phyloP scores from a whole-genome alignment of 2,329 filamentous ascomycete species.

The Colletotrichum scovillei region DNA sequence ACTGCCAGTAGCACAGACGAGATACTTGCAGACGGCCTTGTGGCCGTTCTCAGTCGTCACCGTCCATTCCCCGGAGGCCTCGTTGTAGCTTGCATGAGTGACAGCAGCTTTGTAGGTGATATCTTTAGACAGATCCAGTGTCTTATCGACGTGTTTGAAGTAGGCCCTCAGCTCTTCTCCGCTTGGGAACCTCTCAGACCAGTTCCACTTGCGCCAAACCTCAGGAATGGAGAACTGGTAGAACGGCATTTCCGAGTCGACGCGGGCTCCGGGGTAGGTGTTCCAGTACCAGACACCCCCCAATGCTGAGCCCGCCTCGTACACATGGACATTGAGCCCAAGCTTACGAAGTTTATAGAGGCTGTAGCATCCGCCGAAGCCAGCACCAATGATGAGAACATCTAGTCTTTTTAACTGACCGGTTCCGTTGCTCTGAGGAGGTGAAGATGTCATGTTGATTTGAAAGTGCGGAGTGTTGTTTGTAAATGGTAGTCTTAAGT shows the following conservation, averaged over 20 bases:
- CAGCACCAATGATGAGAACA: too few species aligned
- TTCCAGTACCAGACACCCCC: too few species aligned
- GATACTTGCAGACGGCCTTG: constrained; percentile 50
- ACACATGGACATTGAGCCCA: too few species aligned
- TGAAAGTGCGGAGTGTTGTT: too few species aligned
- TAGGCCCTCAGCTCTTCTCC: constrained; percentile 55
- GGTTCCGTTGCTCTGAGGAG: too few species aligned
- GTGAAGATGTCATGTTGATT: too few species aligned
- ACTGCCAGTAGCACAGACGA: constrained; percentile 59
- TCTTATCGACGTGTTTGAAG: constrained; percentile 58
- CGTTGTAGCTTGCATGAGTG: constrained; percentile 52
- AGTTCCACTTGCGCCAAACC: constrained; percentile 58
- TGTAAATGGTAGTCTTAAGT: too few species aligned
- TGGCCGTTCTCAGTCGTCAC: constrained; percentile 54
- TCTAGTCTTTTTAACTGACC: too few species aligned
- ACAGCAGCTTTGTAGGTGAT: constrained; percentile 57
- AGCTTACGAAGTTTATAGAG: too few species aligned
- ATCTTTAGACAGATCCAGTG: constrained; percentile 55
- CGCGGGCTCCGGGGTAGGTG: constrained; percentile 49
- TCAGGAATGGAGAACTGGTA: constrained; percentile 51
- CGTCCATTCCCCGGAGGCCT: constrained; percentile 51
- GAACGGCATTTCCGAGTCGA: constrained; percentile 48
- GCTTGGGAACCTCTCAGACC: constrained; percentile 52
- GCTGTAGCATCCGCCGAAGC: too few species aligned
- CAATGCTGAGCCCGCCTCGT: too few species aligned